A percentile compares a stretch with the other conserved stretches of the same genome.
These are phyloP conservation scores for Coemansia sp. DNA, from an alignment of 192 early-diverging fungal species.

Conservation along the genomic window DNA sequence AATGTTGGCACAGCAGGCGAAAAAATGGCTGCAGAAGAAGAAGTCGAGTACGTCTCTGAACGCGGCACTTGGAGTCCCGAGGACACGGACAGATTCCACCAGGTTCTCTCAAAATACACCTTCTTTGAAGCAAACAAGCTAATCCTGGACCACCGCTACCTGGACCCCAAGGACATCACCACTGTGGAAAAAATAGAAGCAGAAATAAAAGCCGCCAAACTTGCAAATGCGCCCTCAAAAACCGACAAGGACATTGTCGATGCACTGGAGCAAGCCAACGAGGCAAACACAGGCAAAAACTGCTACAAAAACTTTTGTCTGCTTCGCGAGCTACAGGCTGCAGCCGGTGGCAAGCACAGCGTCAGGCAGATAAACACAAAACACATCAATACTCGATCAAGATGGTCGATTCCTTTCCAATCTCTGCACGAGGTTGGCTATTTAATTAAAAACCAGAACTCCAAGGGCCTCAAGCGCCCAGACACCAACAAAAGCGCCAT, in stretches of 20 bases:
- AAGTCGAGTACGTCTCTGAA: slow-evolving; percentile 13
- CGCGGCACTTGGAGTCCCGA: slow-evolving; percentile 34
- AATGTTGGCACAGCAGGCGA: slow-evolving; percentile 1
- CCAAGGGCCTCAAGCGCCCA: slow-evolving; percentile 16
- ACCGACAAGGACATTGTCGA: slow-evolving; percentile 25
- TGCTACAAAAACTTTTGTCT: slow-evolving; percentile 23
- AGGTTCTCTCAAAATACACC: slow-evolving; percentile 34
- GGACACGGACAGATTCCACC: slow-evolving; percentile 48
- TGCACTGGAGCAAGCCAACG: slow-evolving; percentile 23
- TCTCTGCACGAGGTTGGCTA: slow-evolving; percentile 49
- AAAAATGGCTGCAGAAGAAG: background rate
- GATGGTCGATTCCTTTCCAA: slow-evolving; percentile 53
- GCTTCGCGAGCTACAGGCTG: slow-evolving; percentile 26
- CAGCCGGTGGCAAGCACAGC: slow-evolving; percentile 34
- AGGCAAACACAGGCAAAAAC: slow-evolving; percentile 38
- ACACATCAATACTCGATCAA: slow-evolving; percentile 47
- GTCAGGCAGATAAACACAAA: slow-evolving; percentile 51
- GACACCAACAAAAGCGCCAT: slow-evolving; percentile 1
- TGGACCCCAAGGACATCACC: slow-evolving; percentile 37
- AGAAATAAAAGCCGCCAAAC: slow-evolving; percentile 5
- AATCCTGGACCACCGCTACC: slow-evolving; percentile 37
- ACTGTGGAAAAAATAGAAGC: slow-evolving; percentile 26
- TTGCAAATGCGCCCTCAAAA: background rate
- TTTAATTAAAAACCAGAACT: slow-evolving; percentile 43
- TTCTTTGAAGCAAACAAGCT: slow-evolving; percentile 19